Evolutionary conservation across 2,329 filamentous ascomycete species (phyloP).

Genomic region (Neobulgaria alba): DNA sequence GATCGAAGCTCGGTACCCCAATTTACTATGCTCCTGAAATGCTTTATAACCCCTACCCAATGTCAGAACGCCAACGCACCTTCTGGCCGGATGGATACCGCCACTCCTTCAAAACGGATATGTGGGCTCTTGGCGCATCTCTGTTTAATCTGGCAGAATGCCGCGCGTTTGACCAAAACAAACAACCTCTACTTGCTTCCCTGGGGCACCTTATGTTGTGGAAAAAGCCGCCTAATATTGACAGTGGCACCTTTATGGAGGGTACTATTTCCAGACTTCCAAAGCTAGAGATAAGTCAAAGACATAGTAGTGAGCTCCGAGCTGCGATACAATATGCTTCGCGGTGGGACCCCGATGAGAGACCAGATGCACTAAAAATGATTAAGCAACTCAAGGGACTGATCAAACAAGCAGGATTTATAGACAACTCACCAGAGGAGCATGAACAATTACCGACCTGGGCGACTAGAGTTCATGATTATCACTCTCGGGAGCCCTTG

Average conservation of each 20-base stretch:
- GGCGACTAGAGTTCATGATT: constrained; percentile 18
- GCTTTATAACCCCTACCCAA: constrained; percentile 15
- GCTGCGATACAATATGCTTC: constrained; percentile 7
- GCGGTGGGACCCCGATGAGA: not conserved
- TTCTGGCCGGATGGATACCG: constrained; percentile 7
- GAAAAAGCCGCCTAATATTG: not conserved
- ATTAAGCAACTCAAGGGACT: constrained; percentile 3
- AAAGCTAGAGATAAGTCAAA: constrained; percentile 2
- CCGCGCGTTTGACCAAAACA: not conserved
- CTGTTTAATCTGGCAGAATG: constrained; percentile 17
- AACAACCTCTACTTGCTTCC: not conserved
- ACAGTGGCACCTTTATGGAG: not conserved
- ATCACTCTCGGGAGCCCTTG: constrained; percentile 6
- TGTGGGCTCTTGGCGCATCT: constrained; percentile 19
- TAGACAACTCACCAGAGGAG: not conserved
- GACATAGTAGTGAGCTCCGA: constrained; percentile 8
- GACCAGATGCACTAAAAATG: constrained; percentile 7
- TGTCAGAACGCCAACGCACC: not conserved
- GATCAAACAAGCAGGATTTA: constrained; percentile 2
- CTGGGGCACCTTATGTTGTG: not conserved
- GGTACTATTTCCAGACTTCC: constrained; percentile 1
- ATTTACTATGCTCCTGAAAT: constrained; percentile 20
- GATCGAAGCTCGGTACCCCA: constrained; percentile 8
- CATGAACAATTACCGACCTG: constrained; percentile 13
- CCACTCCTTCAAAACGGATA: constrained; percentile 16